phyloP scores from a whole-genome alignment of 106 monocot species.

The Dendrobium nobile region DNA sequence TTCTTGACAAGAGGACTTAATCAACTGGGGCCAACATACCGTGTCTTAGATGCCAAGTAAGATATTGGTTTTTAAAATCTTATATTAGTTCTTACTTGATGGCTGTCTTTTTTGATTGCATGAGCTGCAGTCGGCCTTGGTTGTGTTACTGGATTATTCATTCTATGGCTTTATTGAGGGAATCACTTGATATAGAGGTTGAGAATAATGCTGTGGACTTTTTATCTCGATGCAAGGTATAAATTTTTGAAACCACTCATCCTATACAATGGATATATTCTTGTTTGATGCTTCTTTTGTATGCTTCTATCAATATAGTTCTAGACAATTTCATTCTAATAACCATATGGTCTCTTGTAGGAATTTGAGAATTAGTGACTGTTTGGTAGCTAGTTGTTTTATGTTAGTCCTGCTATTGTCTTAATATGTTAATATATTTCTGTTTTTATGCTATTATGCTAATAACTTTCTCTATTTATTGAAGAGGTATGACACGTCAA shows the following conservation, averaged over 20 bases:
- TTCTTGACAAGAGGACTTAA: slow-evolving; percentile 61
- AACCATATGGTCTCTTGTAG: too few species aligned
- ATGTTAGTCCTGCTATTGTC: neutral
- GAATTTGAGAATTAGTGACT: neutral
- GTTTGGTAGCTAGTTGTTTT: neutral
- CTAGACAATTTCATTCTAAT: neutral
- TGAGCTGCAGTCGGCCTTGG: slow-evolving; percentile 77
- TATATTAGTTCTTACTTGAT: neutral
- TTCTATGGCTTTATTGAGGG: slow-evolving; percentile 66
- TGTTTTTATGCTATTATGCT: neutral
- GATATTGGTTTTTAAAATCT: neutral
- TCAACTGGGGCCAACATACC: slow-evolving; percentile 56
- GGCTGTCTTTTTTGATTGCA: neutral
- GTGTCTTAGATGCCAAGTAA: slow-evolving; percentile 88
- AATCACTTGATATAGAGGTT: slow-evolving; percentile 51
- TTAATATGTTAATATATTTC: neutral
- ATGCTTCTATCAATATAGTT: neutral
- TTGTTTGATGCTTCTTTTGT: neutral
- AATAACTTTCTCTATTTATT: too few species aligned
- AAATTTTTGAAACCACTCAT: neutral
- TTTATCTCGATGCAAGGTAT: slow-evolving; percentile 82
- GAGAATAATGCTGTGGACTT: slow-evolving; percentile 65
- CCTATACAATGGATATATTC: neutral
- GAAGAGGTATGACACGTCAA: too few species aligned
- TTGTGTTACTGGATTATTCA: slow-evolving; percentile 98